Conservation (phyloP, 176 grass and related monocot genomes). For the Areca catechu region DNA sequence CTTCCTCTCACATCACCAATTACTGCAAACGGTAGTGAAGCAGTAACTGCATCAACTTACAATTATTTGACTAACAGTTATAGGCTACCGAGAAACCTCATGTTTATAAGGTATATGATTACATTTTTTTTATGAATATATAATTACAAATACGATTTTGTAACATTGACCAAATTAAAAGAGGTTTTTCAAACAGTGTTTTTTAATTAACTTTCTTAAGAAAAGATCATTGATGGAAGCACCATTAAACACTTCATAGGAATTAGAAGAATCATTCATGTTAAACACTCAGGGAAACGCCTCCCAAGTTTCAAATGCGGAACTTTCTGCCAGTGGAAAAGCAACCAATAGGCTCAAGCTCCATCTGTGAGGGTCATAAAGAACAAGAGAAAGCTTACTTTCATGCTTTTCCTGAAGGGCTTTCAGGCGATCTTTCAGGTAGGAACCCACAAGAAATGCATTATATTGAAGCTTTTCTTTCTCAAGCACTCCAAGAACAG, state of each 20-base stretch:
- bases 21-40: slow-evolving; percentile 29
- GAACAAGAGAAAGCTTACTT: slow-evolving; percentile 25
- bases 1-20: slow-evolving; percentile 88
- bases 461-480: slow-evolving; percentile 80
- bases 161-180: no score
- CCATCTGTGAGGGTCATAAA: background rate
- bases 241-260: no score
- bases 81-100: no score
- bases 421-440: slow-evolving; percentile 67
- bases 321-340: no score
- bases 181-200: no score
- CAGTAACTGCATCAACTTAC: no score
- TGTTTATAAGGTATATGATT: no score
- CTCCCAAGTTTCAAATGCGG: no score
- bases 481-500: slow-evolving; percentile 78
- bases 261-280: background rate
- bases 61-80: no score
- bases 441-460: slow-evolving; percentile 55
- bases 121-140: no score
- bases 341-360: background rate
- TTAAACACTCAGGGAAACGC: background rate
- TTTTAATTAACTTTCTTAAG: no score
- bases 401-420: slow-evolving; percentile 75
- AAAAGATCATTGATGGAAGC: background rate
- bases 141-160: no score